These are phyloP conservation scores for Oidiodendron maius DNA, from an alignment of 495 filamentous ascomycete species.

Conservation along the genomic window DNA sequence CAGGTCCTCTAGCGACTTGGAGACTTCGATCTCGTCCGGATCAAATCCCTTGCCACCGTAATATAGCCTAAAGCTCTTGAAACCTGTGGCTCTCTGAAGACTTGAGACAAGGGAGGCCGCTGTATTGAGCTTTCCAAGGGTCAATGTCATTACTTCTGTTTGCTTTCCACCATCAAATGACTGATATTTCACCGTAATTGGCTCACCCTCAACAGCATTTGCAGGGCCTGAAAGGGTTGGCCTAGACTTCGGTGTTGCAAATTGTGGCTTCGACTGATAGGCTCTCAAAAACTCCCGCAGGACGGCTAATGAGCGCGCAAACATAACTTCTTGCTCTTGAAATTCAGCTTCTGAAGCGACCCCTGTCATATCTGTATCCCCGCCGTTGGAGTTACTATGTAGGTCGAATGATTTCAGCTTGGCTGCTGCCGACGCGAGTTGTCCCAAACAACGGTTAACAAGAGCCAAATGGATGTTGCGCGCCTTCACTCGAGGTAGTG, in stretches of 20 bases:
- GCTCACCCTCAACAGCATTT: constrained; percentile 43
- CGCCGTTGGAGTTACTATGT: constrained; percentile 33
- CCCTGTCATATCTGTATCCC: constrained; percentile 45
- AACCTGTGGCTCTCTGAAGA: constrained; percentile 60
- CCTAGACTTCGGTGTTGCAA: constrained; percentile 39
- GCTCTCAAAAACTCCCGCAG: constrained; percentile 39
- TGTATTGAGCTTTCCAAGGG: constrained; percentile 65
- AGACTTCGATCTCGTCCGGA: constrained; percentile 40
- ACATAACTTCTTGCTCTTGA: constrained; percentile 48
- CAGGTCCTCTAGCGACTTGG: constrained; percentile 50
- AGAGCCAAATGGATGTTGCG: constrained; percentile 67
- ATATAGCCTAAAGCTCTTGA: constrained; percentile 58
- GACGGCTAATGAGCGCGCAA: constrained; percentile 57
- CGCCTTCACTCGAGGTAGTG: constrained; percentile 36
- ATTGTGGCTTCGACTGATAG: constrained; percentile 40
- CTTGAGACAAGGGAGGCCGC: constrained; percentile 58
- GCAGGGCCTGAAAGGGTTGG: constrained; percentile 32
- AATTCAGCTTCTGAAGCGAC: constrained; percentile 31
- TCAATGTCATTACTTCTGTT: constrained; percentile 50
- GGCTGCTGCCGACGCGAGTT: constrained; percentile 64
- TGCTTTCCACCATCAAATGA: constrained; percentile 54
- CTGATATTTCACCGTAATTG: constrained; percentile 66
- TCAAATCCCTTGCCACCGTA: constrained; percentile 41
- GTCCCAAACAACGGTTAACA: constrained; percentile 69
- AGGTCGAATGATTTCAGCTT: constrained; percentile 38